Percentiles rank a stretch among this genome's conserved stretches.
Conservation (phyloP, 176 grass and related monocot species). For the Hordeum marinum region DNA sequence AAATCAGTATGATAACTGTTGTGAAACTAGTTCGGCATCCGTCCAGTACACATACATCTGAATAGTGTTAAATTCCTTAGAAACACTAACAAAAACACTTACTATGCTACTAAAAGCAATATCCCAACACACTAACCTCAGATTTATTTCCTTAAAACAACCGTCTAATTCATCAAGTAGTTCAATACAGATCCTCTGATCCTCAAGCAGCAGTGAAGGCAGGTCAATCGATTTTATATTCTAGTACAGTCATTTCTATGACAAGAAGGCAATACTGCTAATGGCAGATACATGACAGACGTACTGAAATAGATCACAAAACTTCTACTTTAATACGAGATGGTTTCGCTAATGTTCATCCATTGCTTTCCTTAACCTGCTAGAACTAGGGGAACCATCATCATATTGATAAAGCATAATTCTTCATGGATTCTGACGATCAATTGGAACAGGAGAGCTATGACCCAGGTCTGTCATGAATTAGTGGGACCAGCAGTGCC, state of each 20-base stretch:
- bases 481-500: not conserved
- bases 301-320: not conserved
- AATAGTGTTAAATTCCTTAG: not conserved
- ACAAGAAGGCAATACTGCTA: not conserved
- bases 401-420: not conserved
- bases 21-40: not conserved
- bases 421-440: not conserved
- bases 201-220: not conserved
- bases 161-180: not conserved
- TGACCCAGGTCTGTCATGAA: not conserved
- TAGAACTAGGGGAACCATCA: not conserved
- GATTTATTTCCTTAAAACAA: not conserved
- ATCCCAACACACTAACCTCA: not conserved
- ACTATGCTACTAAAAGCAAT: not conserved
- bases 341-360: not conserved
- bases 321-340: not conserved
- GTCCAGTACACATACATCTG: not conserved
- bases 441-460: not conserved
- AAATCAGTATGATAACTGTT: not conserved
- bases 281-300: not conserved
- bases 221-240: not conserved
- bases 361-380: not conserved
- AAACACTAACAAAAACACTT: not conserved
- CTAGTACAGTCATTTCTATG: not conserved
- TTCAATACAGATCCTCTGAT: not conserved